Evolutionary conservation across 1,284 basidiomycete genomes (phyloP), one percentile per base, ranked within the genome.

Genomic region (Ustilago sp.): DNA sequence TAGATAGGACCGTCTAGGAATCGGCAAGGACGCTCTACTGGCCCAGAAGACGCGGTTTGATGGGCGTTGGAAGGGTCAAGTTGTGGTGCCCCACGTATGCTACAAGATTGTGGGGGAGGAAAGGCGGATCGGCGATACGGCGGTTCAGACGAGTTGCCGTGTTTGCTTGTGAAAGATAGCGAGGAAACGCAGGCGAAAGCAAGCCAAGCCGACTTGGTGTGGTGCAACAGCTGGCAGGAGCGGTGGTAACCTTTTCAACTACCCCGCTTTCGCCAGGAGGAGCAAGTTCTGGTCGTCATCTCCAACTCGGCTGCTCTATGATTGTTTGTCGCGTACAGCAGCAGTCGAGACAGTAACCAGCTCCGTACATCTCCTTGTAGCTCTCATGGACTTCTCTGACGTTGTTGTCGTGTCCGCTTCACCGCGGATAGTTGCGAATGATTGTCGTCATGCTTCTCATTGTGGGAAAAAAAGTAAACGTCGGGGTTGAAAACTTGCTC

Each of bases 371-470:
- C 39, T 41, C 39, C 6, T 17, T 41, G 39, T 4, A 15, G 13
- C 13, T 41, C 13, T 11, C 3, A 48, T 48, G n/a, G 45, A 48
- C 45, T 23, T 23, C 45, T 48, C 45, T 48, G 45, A 48, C 45
- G 45, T 48, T 2, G 13, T 3, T 39, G 5, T 4, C 7, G 1
- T 17, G 12, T 45, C 13, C 15, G 15, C 8, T 45, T 45, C n/a
- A 15, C 41, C 41, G n/a, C 41, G 11, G 15, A 7, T 17, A 15
- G 15, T 48, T 4, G 23, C 1, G 13, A 48, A 17, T 23, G 45
- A 48, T 48, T 48, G 45, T 48, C 45, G 45, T 23, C 45, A 48
- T 48, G 45, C 45, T 23, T 48, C 23, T 48, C 19, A 23, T 48
- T 19, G n/a, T 48, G 23, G 23, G 23, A 28, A 28, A 28, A 28